These are phyloP conservation scores for Talaromyces amestolkiae DNA, from an alignment of 2,329 filamentous ascomycete species.

Conservation along the genomic window DNA sequence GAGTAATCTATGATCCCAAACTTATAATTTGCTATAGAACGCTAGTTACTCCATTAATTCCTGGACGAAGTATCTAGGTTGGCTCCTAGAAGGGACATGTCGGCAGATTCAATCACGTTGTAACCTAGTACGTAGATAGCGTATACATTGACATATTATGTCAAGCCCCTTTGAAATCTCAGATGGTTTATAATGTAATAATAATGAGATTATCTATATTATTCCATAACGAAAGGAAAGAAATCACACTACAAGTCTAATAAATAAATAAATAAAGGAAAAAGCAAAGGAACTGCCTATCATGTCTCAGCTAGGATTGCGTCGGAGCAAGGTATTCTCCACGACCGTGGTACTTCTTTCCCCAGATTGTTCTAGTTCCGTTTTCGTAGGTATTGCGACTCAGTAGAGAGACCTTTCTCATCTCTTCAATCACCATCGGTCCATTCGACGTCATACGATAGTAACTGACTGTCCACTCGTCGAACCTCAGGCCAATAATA, in stretches of 20 bases:
- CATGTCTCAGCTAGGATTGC: not conserved
- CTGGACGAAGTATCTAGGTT: not conserved
- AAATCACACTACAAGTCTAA: not conserved
- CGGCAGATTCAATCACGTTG: not conserved
- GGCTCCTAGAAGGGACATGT: not conserved
- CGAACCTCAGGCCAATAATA: not conserved
- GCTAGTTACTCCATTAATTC: not conserved
- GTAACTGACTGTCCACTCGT: not conserved
- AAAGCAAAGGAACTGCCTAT: not conserved
- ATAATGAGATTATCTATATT: not conserved
- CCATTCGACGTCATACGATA: not conserved
- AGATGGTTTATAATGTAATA: not conserved
- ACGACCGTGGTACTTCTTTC: not conserved
- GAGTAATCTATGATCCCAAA: not conserved
- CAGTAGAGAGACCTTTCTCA: not conserved
- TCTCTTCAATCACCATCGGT: not conserved
- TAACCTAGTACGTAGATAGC: not conserved
- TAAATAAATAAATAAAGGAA: not conserved
- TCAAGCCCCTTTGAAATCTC: not conserved
- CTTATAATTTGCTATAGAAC: not conserved
- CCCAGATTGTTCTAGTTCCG: not conserved
- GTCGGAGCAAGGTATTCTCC: not conserved
- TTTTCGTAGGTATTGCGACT: not conserved
- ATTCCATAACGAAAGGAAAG: not conserved
- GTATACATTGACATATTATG: not conserved